Conservation (phyloP, 1,139 yeast genomes). For the Ogataea hybrid region DNA sequence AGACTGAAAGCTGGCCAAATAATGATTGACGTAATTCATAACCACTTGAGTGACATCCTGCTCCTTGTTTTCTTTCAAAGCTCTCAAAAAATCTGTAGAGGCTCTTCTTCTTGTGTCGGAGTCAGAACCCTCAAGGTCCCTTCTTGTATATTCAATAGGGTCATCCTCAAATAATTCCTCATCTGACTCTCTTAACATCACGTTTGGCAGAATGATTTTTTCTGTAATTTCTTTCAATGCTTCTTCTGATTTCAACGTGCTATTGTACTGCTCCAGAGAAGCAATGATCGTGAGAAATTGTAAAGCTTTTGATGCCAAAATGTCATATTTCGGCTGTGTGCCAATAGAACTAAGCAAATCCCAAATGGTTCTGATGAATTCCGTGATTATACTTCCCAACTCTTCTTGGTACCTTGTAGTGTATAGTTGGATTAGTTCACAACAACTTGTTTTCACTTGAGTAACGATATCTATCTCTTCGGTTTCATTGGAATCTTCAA, state of each 20-base stretch:
- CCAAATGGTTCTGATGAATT: conserved; percentile 85
- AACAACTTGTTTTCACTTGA: too few relatives aligned
- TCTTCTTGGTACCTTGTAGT: conserved; percentile 91
- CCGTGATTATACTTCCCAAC: conserved; percentile 71
- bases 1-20: conserved; percentile 49
- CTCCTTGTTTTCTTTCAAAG: conserved; percentile 78
- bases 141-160: conserved; percentile 86
- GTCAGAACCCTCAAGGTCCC: conserved; percentile 95
- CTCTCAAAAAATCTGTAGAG: conserved; percentile 86
- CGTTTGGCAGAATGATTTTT: conserved; percentile 84
- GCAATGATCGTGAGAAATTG: conserved; percentile 82
- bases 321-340: conserved; percentile 74
- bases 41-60: conserved; percentile 71
- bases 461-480: conserved; percentile 73
- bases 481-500: conserved; percentile 60
- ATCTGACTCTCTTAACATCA: conserved; percentile 79
- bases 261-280: conserved; percentile 61
- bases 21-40: conserved; percentile 70
- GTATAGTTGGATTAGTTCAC: conserved; percentile 81
- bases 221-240: conserved; percentile 77
- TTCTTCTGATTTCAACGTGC: conserved; percentile 62
- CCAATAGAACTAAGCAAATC: conserved; percentile 65
- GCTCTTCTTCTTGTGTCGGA: conserved; percentile 90
- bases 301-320: conserved; percentile 77
- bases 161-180: conserved; percentile 96